Evolutionary conservation across 2,329 filamentous ascomycete genomes (phyloP), one percentile per base, ranked within the genome.

Genomic region (Cryphonectria japonica): DNA sequence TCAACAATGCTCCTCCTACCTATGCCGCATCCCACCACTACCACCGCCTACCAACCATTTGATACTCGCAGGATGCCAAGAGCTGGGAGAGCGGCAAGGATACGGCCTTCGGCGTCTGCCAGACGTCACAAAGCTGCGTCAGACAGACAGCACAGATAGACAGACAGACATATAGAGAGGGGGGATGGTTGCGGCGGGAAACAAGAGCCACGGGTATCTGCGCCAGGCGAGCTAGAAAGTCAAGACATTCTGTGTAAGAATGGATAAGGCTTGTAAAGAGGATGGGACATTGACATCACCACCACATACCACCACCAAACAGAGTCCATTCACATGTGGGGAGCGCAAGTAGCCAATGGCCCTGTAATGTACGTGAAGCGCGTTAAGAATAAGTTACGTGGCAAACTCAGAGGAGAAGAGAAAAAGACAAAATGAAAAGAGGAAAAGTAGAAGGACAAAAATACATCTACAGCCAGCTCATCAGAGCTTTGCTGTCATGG

Each of bases 1-100:
- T 61, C 62, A 69, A 61, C 34, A 39, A 59, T 59, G 29, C 54
- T 57, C 52, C 26, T 57, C 13, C 11, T 32, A 19, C 54, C 26
- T 50, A 50, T 50, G 46, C 46, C 22, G 46, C 7, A 19, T 50
- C 46, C 19, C 19, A 22, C 14, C 2, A 19, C 43, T 16, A 22
- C 52, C 37, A 39, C 9, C n/a, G n/a, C n/a, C 37, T 11, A 59
- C 54, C 54, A 34, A 34, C 34, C 34, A 34, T 34, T 13, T 29
- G n/a, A 19, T 11, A 32, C 57, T 9, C 32, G 16, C 16, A 39
- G 32, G 34, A 61, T 8, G 59, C 59, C 59, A 61, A 61, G 34
- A 61, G 16, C 59, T 39, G 59, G 32, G 34, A 22, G 46, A 22
- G 46, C 46, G 22, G 46, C 46, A 50, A 50, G 22, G 46, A 22